Percentiles rank a stretch among this genome's conserved stretches.
phyloP scores from a whole-genome alignment of 2,329 filamentous ascomycete species.

The Arachnomyces sp. region DNA sequence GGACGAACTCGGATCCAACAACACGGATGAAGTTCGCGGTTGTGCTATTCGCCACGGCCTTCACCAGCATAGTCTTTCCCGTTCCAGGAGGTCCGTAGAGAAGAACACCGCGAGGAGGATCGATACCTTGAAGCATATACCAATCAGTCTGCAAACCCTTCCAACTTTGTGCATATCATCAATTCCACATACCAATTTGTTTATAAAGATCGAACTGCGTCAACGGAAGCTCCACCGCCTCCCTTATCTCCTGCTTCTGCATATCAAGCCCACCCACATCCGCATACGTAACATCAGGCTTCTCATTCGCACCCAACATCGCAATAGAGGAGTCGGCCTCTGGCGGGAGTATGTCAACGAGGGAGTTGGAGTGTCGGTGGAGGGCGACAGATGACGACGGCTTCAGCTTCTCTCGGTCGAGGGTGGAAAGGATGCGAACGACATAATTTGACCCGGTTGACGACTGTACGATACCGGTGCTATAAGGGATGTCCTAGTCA shows the following conservation, averaged over 20 bases:
- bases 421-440: slow-evolving; percentile 93
- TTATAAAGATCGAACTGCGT: slow-evolving; percentile 98
- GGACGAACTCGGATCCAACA: slow-evolving; percentile 95
- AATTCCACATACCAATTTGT: slow-evolving; percentile 64
- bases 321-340: slow-evolving; percentile 98
- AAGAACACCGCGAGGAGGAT: slow-evolving; percentile 90
- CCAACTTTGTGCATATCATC: neutral
- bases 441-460: slow-evolving; percentile 98
- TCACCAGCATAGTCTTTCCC: slow-evolving; percentile 95
- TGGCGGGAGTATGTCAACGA: slow-evolving; percentile 97
- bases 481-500: slow-evolving; percentile 32
- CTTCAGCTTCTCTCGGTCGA: slow-evolving; percentile 96
- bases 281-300: slow-evolving; percentile 95
- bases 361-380: slow-evolving; percentile 94
- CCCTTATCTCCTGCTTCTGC: slow-evolving; percentile 99
- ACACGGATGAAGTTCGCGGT: slow-evolving; percentile 98
- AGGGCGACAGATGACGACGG: slow-evolving; percentile 95
- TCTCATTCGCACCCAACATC: slow-evolving; percentile 94
- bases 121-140: slow-evolving; percentile 53
- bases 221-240: slow-evolving; percentile 91
- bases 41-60: slow-evolving; percentile 96
- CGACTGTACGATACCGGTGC: slow-evolving; percentile 96
- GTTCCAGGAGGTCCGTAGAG: slow-evolving; percentile 94
- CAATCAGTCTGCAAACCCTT: slow-evolving; percentile 3
- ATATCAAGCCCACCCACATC: slow-evolving; percentile 97